Base-by-base conservation (phyloP, 176 grass and related monocot species). In the Oryza brachyantha region DNA sequence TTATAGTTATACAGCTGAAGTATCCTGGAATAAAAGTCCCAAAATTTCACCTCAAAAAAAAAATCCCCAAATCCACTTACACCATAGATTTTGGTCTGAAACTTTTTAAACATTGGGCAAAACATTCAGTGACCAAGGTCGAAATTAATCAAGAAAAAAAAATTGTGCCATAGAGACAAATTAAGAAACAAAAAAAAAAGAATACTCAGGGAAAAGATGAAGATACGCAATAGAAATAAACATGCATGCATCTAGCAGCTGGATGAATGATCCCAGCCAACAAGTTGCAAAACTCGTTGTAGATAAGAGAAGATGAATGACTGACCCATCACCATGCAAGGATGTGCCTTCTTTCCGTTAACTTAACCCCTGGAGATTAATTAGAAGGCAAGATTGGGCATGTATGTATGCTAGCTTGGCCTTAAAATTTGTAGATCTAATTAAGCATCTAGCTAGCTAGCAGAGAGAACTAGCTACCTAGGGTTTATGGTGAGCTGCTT, bases 31-130 rank as follows among this genome's bases (percentile, higher is more conserved):
- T 16, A 14, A 31, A 55, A 54, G 54, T 79, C 45, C 42, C 1
- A 27, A 66, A 54, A n/a, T n/a, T n/a, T n/a, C n/a, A n/a, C n/a
- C n/a, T n/a, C n/a, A n/a, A n/a, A n/a, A n/a, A n/a, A 14, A 31
- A 55, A 54, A 66, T 79, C 45, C 42, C 1, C 19, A 66, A 54
- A 54, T 72, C 76, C 29, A 55, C 43, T 67, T 55, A 45, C 76
- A 79, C 63, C 11, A 10, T 19, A 67, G 7, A 79, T 28, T 54
- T 66, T 8, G 60, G 19, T 27, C 50, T 34, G 19, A 76, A 63
- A 25, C 19, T 73, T 57, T 73, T 57, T 63, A 42, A 29, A 28
- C 25, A 39, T 40, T 39, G 38, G 29, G 37, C 57, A 76, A 43
- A 1, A 62, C 3, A 46, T 54, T 5, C 19, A 54, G 19, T n/a